Base-by-base conservation (phyloP, 202 grass and related monocot species). In the Brachypodium distachyon region DNA sequence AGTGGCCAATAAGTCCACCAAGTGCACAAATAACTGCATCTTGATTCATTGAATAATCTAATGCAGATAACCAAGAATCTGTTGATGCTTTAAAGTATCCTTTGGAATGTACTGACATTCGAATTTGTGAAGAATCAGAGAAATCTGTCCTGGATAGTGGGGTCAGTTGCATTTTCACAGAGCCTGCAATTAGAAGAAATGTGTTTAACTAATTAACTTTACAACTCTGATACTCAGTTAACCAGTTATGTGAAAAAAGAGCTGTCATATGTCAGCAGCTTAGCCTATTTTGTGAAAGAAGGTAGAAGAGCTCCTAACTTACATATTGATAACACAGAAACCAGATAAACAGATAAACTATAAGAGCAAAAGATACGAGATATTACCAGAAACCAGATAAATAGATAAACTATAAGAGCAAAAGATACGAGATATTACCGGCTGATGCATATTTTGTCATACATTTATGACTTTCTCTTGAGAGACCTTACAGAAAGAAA, bases 381-480 rank as follows among this genome's bases (percentile, higher is more conserved):
- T 48, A 56, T 83, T 86, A 97, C 94, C 91, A 61, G 89, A n/a
- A n/a, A n/a, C n/a, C n/a, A n/a, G n/a, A n/a, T n/a, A n/a, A n/a
- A n/a, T n/a, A n/a, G n/a, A n/a, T n/a, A n/a, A 36, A 36, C 6
- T 36, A 56, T 54, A 61, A 49, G 38, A 78, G 63, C 41, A 47
- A 54, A 77, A 16, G 44, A 37, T 47, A 75, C 17, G 16, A 62
- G 27, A 9, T 48, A 56, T 83, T 86, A 97, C 94, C 91, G 61
- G 89, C 71, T 65, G 88, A 92, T 71, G 94, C 78, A 88, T 97
- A 94, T 87, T 97, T 97, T 75, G 46, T 90, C 40, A 97, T 72
- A 40, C 63, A 66, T 77, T 47, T 80, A 36, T 77, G 82, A 74
- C 91, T 97, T 74, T 90, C 89, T 86, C 87, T 90, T 47, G 94